A percentile compares a stretch with the other conserved stretches of the same genome.
Evolutionary conservation across 23 red algal species (phyloP).

Genomic region (Gracilaria vermiculophylla): DNA sequence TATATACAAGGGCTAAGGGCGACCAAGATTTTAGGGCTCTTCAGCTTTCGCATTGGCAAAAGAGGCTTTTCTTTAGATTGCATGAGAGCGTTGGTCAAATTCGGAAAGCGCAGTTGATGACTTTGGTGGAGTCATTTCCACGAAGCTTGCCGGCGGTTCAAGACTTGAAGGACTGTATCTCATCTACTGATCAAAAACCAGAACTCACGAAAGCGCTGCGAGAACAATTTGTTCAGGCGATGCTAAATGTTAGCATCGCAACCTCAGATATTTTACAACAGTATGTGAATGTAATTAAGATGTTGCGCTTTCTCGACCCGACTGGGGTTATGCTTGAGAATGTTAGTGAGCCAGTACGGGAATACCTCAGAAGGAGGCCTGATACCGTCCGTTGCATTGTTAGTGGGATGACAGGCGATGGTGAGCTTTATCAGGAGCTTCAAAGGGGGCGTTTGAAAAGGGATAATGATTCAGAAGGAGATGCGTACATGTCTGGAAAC

Average conservation of each 20-base stretch:
- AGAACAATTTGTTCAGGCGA: slow-evolving; percentile 46
- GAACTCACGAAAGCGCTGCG: slow-evolving; percentile 49
- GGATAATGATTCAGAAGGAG: slow-evolving; percentile 20
- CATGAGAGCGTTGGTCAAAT: slow-evolving; percentile 57
- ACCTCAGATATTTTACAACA: slow-evolving; percentile 76
- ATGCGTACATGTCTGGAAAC: slow-evolving; percentile 18
- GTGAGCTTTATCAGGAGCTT: slow-evolving; percentile 67
- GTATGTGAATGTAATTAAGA: slow-evolving; percentile 68
- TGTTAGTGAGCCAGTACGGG: slow-evolving; percentile 66
- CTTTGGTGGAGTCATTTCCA: slow-evolving; percentile 54
- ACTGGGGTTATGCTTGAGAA: slow-evolving; percentile 67
- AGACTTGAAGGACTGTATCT: slow-evolving; percentile 72
- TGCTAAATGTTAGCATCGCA: slow-evolving; percentile 59
- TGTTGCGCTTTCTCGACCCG: slow-evolving; percentile 65
- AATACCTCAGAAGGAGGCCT: slow-evolving; percentile 47
- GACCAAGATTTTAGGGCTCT: neutral
- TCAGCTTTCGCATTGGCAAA: slow-evolving; percentile 42
- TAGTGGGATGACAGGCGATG: slow-evolving; percentile 71
- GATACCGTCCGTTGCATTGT: slow-evolving; percentile 82
- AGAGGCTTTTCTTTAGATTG: slow-evolving; percentile 52
- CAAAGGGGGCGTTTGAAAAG: slow-evolving; percentile 25
- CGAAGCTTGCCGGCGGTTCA: slow-evolving; percentile 62
- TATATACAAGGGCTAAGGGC: neutral
- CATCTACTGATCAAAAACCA: slow-evolving; percentile 64
- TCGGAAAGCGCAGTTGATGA: slow-evolving; percentile 59